Evolutionary conservation across 371 early-diverging fungal species (phyloP).

Genomic region (Actinomortierella ambigua): DNA sequence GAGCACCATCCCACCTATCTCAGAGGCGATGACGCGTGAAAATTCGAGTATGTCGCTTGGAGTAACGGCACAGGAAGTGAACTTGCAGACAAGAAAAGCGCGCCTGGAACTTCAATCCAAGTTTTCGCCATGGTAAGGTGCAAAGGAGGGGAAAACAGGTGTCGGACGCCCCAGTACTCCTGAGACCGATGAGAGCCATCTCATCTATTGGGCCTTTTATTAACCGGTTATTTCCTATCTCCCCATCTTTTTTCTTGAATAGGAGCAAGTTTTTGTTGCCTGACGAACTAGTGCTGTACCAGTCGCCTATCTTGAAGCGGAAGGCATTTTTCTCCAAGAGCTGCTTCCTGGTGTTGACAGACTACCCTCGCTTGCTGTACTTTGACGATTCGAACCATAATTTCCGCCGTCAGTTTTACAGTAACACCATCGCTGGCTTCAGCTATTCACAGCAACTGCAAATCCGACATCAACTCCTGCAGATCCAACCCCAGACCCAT

Average conservation of each 20-base stretch:
- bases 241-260: background rate
- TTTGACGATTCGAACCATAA: slow-evolving; percentile 58
- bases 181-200: too few relatives aligned
- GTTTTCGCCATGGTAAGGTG: slow-evolving; percentile 30
- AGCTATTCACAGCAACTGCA: slow-evolving; percentile 31
- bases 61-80: slow-evolving; percentile 46
- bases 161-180: too few relatives aligned
- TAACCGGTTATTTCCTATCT: background rate
- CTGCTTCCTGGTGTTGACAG: slow-evolving; percentile 69
- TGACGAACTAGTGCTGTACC: slow-evolving; percentile 67
- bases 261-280: slow-evolving; percentile 51
- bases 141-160: too few relatives aligned
- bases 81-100: slow-evolving; percentile 26
- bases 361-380: slow-evolving; percentile 71
- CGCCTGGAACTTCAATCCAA: slow-evolving; percentile 24
- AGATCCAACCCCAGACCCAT: slow-evolving; percentile 6
- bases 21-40: slow-evolving; percentile 9
- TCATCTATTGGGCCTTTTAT: too few relatives aligned
- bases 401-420: slow-evolving; percentile 31
- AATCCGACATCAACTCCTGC: background rate
- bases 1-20: too few relatives aligned
- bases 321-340: slow-evolving; percentile 67
- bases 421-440: slow-evolving; percentile 27
- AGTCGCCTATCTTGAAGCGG: slow-evolving; percentile 62
- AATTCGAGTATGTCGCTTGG: slow-evolving; percentile 25